phyloP scores from a whole-genome alignment of 768 basidiomycete genomes.

The Auricularia sp. region DNA sequence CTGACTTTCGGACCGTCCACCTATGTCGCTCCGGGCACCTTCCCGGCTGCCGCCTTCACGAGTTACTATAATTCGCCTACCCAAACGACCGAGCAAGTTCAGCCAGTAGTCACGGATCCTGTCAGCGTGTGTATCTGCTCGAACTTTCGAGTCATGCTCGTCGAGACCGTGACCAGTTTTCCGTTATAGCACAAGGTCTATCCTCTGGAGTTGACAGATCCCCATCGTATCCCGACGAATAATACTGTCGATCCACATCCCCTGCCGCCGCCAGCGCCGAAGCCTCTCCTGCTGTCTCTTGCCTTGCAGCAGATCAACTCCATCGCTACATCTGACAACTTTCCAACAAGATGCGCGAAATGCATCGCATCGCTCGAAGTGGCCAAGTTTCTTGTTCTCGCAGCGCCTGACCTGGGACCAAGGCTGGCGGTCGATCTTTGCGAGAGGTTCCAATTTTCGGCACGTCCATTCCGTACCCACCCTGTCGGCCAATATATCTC shows the following conservation, averaged over 20 bases:
- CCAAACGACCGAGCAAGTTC: constrained; percentile 59
- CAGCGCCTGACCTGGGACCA: constrained; percentile 52
- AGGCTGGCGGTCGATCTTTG: constrained; percentile 50
- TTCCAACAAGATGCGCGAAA: constrained; percentile 40
- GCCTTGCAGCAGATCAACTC: constrained; percentile 45
- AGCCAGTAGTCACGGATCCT: constrained; percentile 69
- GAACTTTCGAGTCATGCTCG: constrained; percentile 5
- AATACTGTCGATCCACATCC: constrained; percentile 56
- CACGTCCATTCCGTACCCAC: neutral
- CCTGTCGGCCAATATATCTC: constrained; percentile 3
- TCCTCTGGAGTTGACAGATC: constrained; percentile 53
- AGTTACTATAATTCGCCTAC: constrained; percentile 66
- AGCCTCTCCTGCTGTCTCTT: constrained; percentile 35
- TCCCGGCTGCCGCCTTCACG: constrained; percentile 56
- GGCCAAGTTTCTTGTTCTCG: constrained; percentile 56
- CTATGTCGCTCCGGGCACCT: constrained; percentile 50
- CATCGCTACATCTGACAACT: constrained; percentile 40
- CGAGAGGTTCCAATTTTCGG: constrained; percentile 43
- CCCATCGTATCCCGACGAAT: constrained; percentile 46
- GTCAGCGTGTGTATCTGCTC: constrained; percentile 35
- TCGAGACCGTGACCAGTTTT: constrained; percentile 4
- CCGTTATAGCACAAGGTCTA: constrained; percentile 43
- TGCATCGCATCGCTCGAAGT: constrained; percentile 55
- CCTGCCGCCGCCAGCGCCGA: constrained; percentile 47
- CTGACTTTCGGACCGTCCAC: constrained; percentile 40